A percentile compares a stretch with the other conserved stretches of the same genome.
phyloP scores from a whole-genome alignment of 2,329 filamentous ascomycete genomes.

The Podosphaera leucotricha region DNA sequence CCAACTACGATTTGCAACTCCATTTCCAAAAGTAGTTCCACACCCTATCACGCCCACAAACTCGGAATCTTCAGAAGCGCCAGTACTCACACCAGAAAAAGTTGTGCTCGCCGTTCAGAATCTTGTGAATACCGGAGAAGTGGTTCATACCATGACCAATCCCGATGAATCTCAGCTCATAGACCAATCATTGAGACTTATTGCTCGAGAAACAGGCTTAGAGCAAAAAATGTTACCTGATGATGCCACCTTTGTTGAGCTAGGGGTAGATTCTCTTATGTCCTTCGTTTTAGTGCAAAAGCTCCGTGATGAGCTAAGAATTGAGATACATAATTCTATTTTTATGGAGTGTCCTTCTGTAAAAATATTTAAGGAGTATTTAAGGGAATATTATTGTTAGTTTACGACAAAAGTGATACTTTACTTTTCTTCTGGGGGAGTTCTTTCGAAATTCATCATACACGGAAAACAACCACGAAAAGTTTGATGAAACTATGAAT shows the following conservation, averaged over 20 bases:
- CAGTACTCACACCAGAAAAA: neutral
- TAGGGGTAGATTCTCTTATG: slow-evolving; percentile 39
- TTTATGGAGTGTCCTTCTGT: slow-evolving; percentile 17
- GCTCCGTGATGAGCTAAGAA: slow-evolving; percentile 32
- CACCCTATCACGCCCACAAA: neutral
- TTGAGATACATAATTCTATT: slow-evolving; percentile 21
- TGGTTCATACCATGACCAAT: neutral
- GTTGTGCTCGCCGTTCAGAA: neutral
- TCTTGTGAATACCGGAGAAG: neutral
- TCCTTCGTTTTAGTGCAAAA: slow-evolving; percentile 31
- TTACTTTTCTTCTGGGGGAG: too few species aligned
- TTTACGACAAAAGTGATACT: neutral
- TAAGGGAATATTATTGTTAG: neutral
- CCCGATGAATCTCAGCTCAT: slow-evolving; percentile 15
- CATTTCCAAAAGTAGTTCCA: neutral
- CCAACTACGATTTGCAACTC: neutral
- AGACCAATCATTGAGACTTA: slow-evolving; percentile 25
- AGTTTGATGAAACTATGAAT: too few species aligned
- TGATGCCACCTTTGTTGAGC: slow-evolving; percentile 30
- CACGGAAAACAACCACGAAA: too few species aligned
- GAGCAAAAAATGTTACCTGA: slow-evolving; percentile 30
- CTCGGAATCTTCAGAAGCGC: neutral
- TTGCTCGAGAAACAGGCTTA: slow-evolving; percentile 32
- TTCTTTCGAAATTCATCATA: too few species aligned
- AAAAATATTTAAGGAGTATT: neutral